These are phyloP conservation scores for Triticum monococcum DNA, from an alignment of 176 grass and related monocot genomes.

Conservation along the genomic window DNA sequence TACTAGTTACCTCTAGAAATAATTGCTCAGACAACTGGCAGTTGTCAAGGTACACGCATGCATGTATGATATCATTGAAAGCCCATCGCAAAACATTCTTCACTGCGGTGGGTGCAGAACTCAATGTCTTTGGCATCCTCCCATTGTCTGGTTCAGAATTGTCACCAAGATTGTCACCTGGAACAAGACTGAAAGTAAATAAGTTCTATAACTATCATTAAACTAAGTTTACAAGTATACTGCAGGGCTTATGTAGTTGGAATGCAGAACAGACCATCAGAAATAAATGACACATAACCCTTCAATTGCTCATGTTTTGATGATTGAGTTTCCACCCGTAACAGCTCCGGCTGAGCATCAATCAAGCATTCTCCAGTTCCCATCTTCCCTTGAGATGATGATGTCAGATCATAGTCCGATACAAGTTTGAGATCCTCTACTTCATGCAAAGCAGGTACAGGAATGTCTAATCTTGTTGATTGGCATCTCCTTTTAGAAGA, in stretches of 20 bases:
- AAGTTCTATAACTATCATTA: constrained; percentile 30
- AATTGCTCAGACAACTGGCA: constrained; percentile 65
- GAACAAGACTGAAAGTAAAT: constrained; percentile 39
- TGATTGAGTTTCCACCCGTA: constrained; percentile 21
- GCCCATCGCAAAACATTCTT: constrained; percentile 60
- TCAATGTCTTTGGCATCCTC: constrained; percentile 27
- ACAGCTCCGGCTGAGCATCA: constrained; percentile 24
- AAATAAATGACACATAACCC: constrained; percentile 20
- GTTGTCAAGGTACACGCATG: constrained; percentile 42
- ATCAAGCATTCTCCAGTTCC: constrained; percentile 21
- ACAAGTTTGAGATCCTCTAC: constrained; percentile 42
- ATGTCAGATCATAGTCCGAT: constrained; percentile 11
- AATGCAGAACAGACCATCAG: constrained; percentile 33
- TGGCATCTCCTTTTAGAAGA: constrained; percentile 52
- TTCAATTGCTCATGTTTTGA: constrained; percentile 31
- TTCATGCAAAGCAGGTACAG: constrained; percentile 56
- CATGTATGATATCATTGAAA: constrained; percentile 83
- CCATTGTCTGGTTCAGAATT: constrained; percentile 26
- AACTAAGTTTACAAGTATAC: background rate
- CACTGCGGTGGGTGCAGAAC: constrained; percentile 38
- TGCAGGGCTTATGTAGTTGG: background rate
- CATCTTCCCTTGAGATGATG: constrained; percentile 30
- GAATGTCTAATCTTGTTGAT: constrained; percentile 78
- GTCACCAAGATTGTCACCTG: constrained; percentile 37
- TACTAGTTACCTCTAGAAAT: constrained; percentile 73